phyloP scores from a whole-genome alignment of 2,329 filamentous ascomycete species.

The Sarocladium oryzae region DNA sequence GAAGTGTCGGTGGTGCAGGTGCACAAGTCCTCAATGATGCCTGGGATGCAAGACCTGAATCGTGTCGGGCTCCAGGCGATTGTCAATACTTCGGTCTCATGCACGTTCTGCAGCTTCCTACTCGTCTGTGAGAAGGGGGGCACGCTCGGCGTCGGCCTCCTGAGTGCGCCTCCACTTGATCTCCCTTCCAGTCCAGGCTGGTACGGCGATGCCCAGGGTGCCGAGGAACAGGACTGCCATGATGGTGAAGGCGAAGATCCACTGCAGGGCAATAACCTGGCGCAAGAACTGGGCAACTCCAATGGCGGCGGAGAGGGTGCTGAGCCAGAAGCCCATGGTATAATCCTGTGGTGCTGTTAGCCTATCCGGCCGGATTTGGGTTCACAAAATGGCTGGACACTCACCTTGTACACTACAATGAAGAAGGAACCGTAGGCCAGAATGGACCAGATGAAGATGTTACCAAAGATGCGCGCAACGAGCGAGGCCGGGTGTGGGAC shows the following conservation, averaged over 20 bases:
- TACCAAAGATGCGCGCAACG: conserved; percentile 72
- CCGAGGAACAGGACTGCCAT: conserved; percentile 24
- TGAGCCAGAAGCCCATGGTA: conserved; percentile 74
- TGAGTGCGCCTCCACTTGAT: conserved; percentile 38
- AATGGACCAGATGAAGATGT: conserved; percentile 83
- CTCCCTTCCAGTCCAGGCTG: conserved; percentile 55
- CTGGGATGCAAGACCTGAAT: background rate
- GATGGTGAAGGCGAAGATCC: conserved; percentile 25
- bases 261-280: conserved; percentile 73
- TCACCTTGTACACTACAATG: conserved; percentile 63
- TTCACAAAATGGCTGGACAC: conserved; percentile 12
- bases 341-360: conserved; percentile 43
- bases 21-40: no score
- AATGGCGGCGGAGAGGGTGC: conserved; percentile 65
- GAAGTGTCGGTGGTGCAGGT: no score
- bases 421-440: conserved; percentile 72
- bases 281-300: conserved; percentile 71
- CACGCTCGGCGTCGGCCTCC: conserved; percentile 48
- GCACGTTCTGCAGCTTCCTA: conserved; percentile 9
- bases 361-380: no score
- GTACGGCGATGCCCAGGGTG: conserved; percentile 35
- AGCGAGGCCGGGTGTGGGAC: conserved; percentile 61
- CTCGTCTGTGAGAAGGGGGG: conserved; percentile 52
- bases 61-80: background rate
- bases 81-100: background rate